Percentiles rank a stretch among this genome's conserved stretches.
Conservation (phyloP, 83 land plant genomes). For the Diphasiastrum complanatum region DNA sequence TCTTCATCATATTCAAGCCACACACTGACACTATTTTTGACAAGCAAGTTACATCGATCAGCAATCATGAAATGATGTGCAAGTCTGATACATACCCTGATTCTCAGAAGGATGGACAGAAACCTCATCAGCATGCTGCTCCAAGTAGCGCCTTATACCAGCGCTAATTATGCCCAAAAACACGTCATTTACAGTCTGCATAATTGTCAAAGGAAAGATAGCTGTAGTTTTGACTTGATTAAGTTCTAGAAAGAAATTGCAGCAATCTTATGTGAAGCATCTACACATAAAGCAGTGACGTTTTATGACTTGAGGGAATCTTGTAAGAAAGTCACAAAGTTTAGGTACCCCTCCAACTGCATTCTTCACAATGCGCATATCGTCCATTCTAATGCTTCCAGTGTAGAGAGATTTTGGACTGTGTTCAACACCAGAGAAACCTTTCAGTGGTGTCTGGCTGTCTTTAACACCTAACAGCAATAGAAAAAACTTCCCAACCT, state of each 20-base stretch:
- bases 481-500: not conserved
- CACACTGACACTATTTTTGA: too few relatives aligned
- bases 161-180: constrained; percentile 13
- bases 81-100: too few relatives aligned
- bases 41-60: too few relatives aligned
- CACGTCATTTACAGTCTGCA: constrained; percentile 18
- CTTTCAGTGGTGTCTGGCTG: constrained; percentile 6
- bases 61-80: too few relatives aligned
- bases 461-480: not conserved
- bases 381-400: not conserved
- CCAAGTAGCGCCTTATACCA: constrained; percentile 11
- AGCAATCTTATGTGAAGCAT: not conserved
- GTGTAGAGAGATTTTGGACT: not conserved
- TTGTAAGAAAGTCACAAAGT: not conserved
- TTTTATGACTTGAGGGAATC: not conserved
- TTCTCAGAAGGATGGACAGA: too few relatives aligned
- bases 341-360: constrained; percentile 2
- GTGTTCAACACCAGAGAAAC: constrained; percentile 2
- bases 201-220: not conserved
- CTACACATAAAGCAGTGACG: not conserved
- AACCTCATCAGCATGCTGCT: not conserved
- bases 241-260: not conserved
- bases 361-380: not conserved
- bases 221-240: not conserved
- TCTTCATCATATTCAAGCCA: too few relatives aligned